Conservation (phyloP, 169 alveolate genomes). For the Plasmodium falciparum region DNA sequence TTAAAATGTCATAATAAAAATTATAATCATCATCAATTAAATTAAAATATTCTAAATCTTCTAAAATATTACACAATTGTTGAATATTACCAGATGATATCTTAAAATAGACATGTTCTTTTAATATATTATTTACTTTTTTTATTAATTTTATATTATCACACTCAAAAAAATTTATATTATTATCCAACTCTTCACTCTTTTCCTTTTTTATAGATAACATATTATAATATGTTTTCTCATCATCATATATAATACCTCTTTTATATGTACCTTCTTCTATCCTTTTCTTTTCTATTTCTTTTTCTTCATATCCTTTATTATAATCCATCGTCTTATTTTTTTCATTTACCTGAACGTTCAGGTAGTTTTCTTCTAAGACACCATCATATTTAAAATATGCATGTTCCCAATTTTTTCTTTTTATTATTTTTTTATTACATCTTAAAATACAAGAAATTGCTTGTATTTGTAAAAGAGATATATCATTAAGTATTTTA, state of each 20-base stretch:
- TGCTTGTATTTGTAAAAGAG: constrained; percentile 33
- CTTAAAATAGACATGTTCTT: constrained; percentile 35
- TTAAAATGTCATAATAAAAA: constrained; percentile 54
- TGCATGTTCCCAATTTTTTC: background rate
- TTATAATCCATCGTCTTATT: background rate
- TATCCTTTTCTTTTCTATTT: background rate
- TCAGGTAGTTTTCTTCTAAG: background rate
- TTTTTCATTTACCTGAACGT: background rate
- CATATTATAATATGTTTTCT: background rate
- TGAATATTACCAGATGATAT: constrained; percentile 37
- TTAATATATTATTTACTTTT: constrained; percentile 14
- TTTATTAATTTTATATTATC: constrained; percentile 9
- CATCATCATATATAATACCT: background rate
- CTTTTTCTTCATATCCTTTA: background rate
- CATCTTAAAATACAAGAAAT: constrained; percentile 67
- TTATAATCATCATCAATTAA: constrained; percentile 69
- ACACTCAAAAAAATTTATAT: background rate
- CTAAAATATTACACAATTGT: constrained; percentile 60
- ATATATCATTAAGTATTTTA: constrained; percentile 10
- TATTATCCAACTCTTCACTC: background rate
- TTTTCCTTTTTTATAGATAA: background rate
- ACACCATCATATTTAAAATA: background rate
- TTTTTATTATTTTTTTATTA: constrained; percentile 52
- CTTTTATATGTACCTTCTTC: no score
- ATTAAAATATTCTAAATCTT: constrained; percentile 56